Evolutionary conservation across 2,329 filamentous ascomycete genomes (phyloP).

Genomic region (Pyrenophora tritici-repentis): DNA sequence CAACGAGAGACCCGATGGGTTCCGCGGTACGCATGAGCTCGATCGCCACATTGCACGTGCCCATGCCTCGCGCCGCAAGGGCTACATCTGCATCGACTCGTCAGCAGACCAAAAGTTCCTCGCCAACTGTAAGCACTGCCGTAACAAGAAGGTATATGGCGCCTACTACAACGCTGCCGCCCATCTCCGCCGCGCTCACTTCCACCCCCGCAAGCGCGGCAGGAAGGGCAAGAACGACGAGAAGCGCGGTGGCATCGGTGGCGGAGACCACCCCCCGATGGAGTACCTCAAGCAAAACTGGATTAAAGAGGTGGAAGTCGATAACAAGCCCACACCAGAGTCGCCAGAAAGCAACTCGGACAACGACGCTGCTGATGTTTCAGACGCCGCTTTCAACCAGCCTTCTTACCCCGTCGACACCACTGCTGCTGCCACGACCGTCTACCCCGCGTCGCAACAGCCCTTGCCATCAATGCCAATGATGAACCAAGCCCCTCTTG

Average conservation of each 20-base stretch:
- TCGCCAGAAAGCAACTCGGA: conserved; percentile 34
- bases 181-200: conserved; percentile 85
- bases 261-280: conserved; percentile 66
- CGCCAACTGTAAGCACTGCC: conserved; percentile 81
- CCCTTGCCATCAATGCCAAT: conserved; percentile 13
- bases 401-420: conserved; percentile 13
- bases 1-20: conserved; percentile 74
- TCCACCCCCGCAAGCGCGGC: conserved; percentile 70
- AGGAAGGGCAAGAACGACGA: conserved; percentile 62
- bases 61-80: conserved; percentile 65
- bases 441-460: conserved; percentile 17
- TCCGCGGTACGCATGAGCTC: conserved; percentile 82
- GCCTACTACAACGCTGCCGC: conserved; percentile 95
- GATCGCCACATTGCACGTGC: conserved; percentile 62
- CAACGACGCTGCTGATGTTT: conserved; percentile 20
- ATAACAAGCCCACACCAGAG: conserved; percentile 22
- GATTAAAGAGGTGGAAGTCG: conserved; percentile 63
- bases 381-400: conserved; percentile 14
- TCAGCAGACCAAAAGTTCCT: conserved; percentile 68
- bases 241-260: conserved; percentile 65
- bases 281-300: conserved; percentile 62
- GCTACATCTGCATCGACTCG: conserved; percentile 67
- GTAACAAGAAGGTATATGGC: conserved; percentile 76
- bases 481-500: conserved; percentile 17
- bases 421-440: background rate